Conservation (phyloP, 331 rosid species). For the Rosa hybrid region DNA sequence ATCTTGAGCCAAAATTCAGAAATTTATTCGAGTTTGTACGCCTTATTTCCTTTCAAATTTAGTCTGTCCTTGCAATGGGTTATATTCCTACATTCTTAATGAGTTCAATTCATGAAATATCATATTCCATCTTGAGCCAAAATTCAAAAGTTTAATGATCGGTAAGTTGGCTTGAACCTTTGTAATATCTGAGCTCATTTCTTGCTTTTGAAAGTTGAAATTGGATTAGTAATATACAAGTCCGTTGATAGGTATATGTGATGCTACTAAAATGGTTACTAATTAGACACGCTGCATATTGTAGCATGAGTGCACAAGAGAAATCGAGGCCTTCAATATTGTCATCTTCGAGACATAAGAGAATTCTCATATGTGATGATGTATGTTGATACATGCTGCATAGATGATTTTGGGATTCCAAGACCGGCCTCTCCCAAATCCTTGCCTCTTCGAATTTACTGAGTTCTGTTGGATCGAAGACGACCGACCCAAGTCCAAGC, state of each 20-base stretch:
- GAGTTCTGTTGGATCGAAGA: too few species aligned
- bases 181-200: background rate
- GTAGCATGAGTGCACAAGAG: conserved; percentile 38
- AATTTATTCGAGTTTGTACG: too few species aligned
- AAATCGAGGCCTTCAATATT: conserved; percentile 26
- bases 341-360: conserved; percentile 23
- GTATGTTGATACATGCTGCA: conserved; percentile 31
- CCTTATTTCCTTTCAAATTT: too few species aligned
- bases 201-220: background rate
- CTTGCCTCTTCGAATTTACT: too few species aligned
- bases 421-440: background rate
- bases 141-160: too few species aligned
- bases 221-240: background rate
- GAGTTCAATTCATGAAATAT: too few species aligned
- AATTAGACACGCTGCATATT: background rate
- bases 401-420: conserved; percentile 28
- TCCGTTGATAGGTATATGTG: background rate
- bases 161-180: too few species aligned
- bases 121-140: too few species aligned
- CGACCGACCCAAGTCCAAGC: too few species aligned
- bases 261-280: background rate
- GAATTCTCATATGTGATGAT: conserved; percentile 39
- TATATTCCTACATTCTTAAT: too few species aligned
- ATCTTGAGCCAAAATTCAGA: too few species aligned
- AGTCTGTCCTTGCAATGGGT: too few species aligned